Base-by-base conservation (phyloP, 495 filamentous ascomycete genomes). In the Polyplosphaeria fusca region DNA sequence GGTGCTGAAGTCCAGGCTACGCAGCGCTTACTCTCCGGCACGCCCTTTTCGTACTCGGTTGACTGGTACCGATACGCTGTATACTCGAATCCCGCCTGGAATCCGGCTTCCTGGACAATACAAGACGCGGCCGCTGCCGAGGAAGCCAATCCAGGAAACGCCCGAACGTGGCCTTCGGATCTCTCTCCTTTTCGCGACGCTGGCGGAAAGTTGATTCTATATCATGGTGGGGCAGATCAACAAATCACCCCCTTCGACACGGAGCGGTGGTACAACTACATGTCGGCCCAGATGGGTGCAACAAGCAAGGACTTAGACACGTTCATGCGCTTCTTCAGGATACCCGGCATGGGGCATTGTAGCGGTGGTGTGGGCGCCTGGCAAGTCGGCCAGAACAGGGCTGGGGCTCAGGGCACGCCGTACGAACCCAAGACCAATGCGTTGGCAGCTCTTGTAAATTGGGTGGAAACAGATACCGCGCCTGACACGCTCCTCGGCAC, bases 401-500 rank as follows among this genome's bases (percentile, higher is more conserved):
- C 40, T 32, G 52, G 2, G 16, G 41, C 40, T 42, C 11, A 41
- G 28, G 27, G 30, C 23, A 24, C 52, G 13, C 39, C 47, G 16
- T 59, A 37, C 24, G 39, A 48, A 25, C 25, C 32, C n/a, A 11
- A 38, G 13, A 41, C 14, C 18, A 60, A 54, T 20, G 28, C 38
- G 2, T 28, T 55, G 14, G 75, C 75, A 54, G 76, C 79, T 4
- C 71, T 86, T 64, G 77, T 84, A 13, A 63, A 67, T 14, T 86
- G 82, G 82, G 80, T 84, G 0, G 83, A 86, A 64, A 67, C 80
- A 1, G 79, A 75, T 0, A 68, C 73, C 12, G 73, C 79, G 4
- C 82, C 82, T 0, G 78, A 80, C 23, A 74, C 68, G 16, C 70
- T 85, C 14, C 61, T 71, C 39, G 80, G 80, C 13, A 74, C 75